Conservation (phyloP, 2,329 filamentous ascomycete genomes). For the Colletotrichum sp. region DNA sequence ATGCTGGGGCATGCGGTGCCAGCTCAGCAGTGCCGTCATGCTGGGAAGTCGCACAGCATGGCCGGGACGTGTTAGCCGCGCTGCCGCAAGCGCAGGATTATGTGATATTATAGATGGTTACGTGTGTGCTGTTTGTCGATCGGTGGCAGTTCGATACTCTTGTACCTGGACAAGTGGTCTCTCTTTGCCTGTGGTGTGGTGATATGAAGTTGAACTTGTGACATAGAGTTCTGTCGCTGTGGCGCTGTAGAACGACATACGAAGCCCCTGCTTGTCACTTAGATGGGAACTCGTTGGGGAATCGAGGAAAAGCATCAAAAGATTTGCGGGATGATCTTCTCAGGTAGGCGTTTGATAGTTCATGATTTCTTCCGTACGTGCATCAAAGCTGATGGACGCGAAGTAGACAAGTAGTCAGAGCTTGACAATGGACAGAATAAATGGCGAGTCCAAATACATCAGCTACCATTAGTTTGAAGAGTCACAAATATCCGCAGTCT, state of each 20-base stretch:
- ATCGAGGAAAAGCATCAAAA: fast-evolving
- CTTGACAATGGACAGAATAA: fast-evolving
- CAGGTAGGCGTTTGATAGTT: not conserved
- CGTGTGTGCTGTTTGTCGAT: not conserved
- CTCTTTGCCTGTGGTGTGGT: not conserved
- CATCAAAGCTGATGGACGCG: fast-evolving
- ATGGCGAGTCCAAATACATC: not conserved
- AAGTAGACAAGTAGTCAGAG: fast-evolving
- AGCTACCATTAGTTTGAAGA: fast-evolving
- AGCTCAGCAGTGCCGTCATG: not conserved
- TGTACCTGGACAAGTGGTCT: not conserved
- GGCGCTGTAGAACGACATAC: not conserved
- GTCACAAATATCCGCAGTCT: fast-evolving
- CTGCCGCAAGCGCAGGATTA: not conserved
- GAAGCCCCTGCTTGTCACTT: not conserved
- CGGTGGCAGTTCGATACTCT: not conserved
- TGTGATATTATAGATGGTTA: not conserved
- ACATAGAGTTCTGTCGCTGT: not conserved
- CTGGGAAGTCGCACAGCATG: not conserved
- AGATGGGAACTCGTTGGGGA: not conserved
- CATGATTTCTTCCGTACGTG: not conserved
- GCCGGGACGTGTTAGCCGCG: not conserved
- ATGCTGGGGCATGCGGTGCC: not conserved
- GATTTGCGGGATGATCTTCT: not conserved
- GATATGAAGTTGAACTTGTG: not conserved